Evolutionary conservation across 108 stramenopile species (phyloP), one percentile per base, ranked within the genome.

Genomic region (Nitzschia sp.): DNA sequence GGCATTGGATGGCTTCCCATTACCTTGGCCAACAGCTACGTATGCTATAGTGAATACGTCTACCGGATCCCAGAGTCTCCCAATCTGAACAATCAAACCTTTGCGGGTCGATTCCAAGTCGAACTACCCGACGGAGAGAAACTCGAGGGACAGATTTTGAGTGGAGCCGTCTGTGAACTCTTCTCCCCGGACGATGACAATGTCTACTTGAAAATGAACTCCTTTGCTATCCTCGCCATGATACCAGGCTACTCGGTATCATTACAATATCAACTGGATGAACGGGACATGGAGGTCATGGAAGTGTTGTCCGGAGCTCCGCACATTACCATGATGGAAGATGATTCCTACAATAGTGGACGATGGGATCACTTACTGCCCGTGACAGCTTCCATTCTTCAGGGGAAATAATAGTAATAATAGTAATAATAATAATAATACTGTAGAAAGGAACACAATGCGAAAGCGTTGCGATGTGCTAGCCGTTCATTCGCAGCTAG

Each of bases 1-100:
- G 60, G 60, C 8, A 17, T 41, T 26, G 60, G 60, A n/a, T 61
- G 60, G 60, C 60, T 61, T 41, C 60, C 60, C 1, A 45, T 61
- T 22, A 29, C n/a, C 25, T 22, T 22, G 28, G 23, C 60, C 19
- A 61, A 61, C 25, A 41, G 38, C 41, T 61, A 44, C 26, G 21
- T 25, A 15, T 61, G 60, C 23, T 61, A 23, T 45, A 25, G 11
- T 8, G 60, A 34, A 25, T n/a, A 61, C 32, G 60, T 61, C 23
- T 25, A 41, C 15, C 32, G 32, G 6, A 61, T 61, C 23, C 38
- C 33, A 5, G 41, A 61, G 38, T 44, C 33, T 19, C 60, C 60
- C 26, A 34, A 31, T 26, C 9, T 34, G 32, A 34, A 25, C 60
- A 16, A 31, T 0, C 33, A 61, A 31, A 9, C 6, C 1, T 61